Percentiles rank a stretch among this genome's conserved stretches.
These are phyloP conservation scores for Ophiostoma novo-ulmi DNA, from an alignment of 2,329 filamentous ascomycete species.

Conservation along the genomic window DNA sequence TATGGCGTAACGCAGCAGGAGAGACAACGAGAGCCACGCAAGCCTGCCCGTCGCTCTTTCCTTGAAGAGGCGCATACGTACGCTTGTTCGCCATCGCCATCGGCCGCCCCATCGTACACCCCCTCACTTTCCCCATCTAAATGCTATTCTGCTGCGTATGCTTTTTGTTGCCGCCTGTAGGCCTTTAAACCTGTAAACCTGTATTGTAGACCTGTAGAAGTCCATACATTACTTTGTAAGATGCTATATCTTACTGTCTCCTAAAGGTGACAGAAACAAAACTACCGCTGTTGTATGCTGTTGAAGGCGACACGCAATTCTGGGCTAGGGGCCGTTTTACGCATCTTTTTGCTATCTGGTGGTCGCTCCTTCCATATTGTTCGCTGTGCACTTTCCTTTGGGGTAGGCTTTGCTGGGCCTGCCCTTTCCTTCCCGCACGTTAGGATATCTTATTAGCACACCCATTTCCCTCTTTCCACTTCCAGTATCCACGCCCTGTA, in stretches of 20 bases:
- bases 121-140: conserved; percentile 13
- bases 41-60: conserved; percentile 27
- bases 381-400: not conserved
- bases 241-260: not conserved
- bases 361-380: conserved; percentile 4
- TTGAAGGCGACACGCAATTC: not conserved
- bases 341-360: not conserved
- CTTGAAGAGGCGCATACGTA: conserved; percentile 28
- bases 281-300: not conserved
- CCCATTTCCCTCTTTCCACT: not conserved
- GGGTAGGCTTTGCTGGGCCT: not conserved
- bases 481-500: conserved; percentile 1
- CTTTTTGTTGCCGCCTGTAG: not conserved
- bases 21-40: conserved; percentile 25
- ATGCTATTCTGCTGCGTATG: conserved; percentile 6
- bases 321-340: not conserved
- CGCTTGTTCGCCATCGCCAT: conserved; percentile 27
- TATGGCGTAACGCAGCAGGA: conserved; percentile 21
- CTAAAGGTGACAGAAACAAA: not conserved
- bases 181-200: too few relatives aligned
- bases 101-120: conserved; percentile 19
- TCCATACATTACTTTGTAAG: not conserved
- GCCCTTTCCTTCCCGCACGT: not conserved
- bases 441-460: not conserved
- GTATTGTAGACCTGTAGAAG: not conserved